Conservation (phyloP, 179 eudicot genomes). For the Patellifolia procumbens region DNA sequence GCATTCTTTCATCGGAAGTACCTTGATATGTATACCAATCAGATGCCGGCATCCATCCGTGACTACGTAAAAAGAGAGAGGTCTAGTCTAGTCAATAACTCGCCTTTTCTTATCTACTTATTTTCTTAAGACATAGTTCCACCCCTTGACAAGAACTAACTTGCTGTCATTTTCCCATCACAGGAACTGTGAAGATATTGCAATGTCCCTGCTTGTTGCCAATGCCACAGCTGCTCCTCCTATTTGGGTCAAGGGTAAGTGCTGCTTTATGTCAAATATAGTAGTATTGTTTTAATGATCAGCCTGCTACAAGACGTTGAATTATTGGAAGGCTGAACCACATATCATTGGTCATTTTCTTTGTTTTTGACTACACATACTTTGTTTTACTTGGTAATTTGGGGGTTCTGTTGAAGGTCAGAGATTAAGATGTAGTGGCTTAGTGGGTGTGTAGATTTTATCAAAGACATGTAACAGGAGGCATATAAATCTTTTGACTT, state of each 20-base stretch:
- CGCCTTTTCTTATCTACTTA: neutral
- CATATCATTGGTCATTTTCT: neutral
- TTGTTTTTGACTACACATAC: neutral
- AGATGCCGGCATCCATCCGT: slow-evolving; percentile 59
- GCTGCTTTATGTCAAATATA: neutral
- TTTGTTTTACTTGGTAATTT: neutral
- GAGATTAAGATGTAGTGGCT: neutral
- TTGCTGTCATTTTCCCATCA: slow-evolving; percentile 4
- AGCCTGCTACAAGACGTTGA: neutral
- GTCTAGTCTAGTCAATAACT: slow-evolving; percentile 39
- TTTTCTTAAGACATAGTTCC: neutral
- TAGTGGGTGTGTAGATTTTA: neutral
- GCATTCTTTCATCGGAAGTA: slow-evolving; percentile 67
- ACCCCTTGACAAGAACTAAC: neutral
- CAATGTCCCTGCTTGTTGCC: slow-evolving; percentile 77
- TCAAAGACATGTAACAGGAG: too few relatives aligned
- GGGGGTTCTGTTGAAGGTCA: neutral
- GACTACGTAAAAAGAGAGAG: slow-evolving; percentile 59
- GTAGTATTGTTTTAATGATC: neutral
- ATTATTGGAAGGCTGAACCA: neutral
- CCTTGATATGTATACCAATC: slow-evolving; percentile 57
- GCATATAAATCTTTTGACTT: too few relatives aligned
- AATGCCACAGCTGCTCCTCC: slow-evolving; percentile 69
- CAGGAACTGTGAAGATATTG: slow-evolving; percentile 80
- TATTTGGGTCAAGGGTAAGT: slow-evolving; percentile 71